Evolutionary conservation across 176 grass and related monocot genomes (phyloP), one percentile per base, ranked within the genome.

Genomic region (Eragrostis curvula): DNA sequence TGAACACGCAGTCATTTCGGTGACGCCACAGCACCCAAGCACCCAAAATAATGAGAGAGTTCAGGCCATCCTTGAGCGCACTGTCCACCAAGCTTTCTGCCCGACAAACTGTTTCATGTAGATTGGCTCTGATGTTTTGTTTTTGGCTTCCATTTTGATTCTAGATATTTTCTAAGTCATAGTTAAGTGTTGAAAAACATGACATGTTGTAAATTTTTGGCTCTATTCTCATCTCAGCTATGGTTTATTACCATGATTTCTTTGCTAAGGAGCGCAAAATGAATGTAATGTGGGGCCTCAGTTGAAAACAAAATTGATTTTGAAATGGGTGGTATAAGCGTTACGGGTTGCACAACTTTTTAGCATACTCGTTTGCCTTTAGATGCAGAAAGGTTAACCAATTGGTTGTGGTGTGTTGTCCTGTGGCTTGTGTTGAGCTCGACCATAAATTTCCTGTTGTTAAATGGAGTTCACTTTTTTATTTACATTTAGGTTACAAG

Each of bases 401-500:
- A 23, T 58, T 85, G 53, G 59, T 70, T 79, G 44, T 73, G 24
- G 70, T 25, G 17, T 42, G 53, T 42, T 28, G 7, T 69, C 55
- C 53, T 61, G 18, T 76, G 28, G 10, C 53, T 9, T n/a, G 53
- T n/a, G 53, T 56, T 56, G 20, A 56, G 18, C 6, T 20, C 7
- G 53, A 59, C 8, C 56, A 59, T 59, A 59, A 27, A 10, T 13
- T 27, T 2, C 10, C 58, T 6, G 58, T 28, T 59, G 24, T 61
- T 18, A 28, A 24, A 28, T 12, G 12, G 58, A 61, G 27, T 28
- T 61, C 23, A 61, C 11, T 62, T 88, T 43, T 66, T 23, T 76
- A 13, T 57, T 71, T 83, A 20, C 82, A 60, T 80, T 69, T 84
- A 98, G 96, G 86, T 98, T 74, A 89, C 84, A 43, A 91, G 85